Evolutionary conservation across 2,329 filamentous ascomycete species (phyloP), one percentile per base, ranked within the genome.

Genomic region (Sporothrix protearum): DNA sequence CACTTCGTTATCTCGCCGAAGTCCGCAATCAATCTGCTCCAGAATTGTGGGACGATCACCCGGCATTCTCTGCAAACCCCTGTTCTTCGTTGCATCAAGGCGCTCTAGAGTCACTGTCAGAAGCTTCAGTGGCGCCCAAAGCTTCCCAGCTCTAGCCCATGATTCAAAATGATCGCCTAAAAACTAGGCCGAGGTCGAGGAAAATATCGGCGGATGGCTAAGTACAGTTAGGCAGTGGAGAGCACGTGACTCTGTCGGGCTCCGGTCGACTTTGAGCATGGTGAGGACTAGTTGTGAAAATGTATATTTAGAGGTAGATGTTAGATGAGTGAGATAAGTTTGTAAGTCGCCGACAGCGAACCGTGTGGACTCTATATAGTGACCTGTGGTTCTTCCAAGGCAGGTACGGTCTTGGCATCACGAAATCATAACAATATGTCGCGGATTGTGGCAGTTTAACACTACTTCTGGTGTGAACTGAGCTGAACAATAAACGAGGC

Each of bases 221-320:
- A 63, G 45, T 45, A 14, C 36, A 14, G 59, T 64, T 64, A 64
- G 59, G 22, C 10, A 45, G n/a, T 33, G 5, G 12, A 1, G 33
- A 8, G 22, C 59, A 64, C 59, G 59, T 64, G 59, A 64, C 59
- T 64, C 36, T n/a, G 59, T 61, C 57, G 57, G 57, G 19, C 19
- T 61, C 33, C 14, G 53, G 25, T 57, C 28, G 28, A 57, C 14
- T 57, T 14, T 33, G n/a, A 25, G n/a, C 49, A 8, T 53, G n/a
- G n/a, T 25, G 49, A 47, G 19, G 42, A 19, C 3, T 47, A 12
- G 10, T 19, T 47, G 22, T 25, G 49, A 53, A 42, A 33, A 42
- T 6, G 12, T 12, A 25, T 33, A 25, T 12, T n/a, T n/a, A n/a
- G 25, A 55, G 14, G 25, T 1, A 36, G 19, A 33, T 28, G 7